Evolutionary conservation across 179 eudicot species (phyloP).

Genomic region (Beta corolliflora): DNA sequence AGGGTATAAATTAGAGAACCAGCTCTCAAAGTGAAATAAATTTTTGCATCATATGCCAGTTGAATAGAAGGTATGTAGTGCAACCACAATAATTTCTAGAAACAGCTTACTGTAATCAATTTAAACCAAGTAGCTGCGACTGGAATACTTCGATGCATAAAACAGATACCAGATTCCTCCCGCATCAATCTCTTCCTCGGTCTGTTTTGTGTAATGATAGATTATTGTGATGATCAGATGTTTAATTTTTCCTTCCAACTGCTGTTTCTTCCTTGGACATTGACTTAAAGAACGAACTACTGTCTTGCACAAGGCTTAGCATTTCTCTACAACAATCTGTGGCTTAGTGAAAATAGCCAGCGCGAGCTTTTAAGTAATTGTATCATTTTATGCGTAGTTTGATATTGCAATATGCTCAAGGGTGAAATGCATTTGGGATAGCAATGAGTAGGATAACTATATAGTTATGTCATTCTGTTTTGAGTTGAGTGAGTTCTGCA

Average conservation of each 20-base stretch:
- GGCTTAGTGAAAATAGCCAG: no score
- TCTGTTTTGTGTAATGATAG: conserved; percentile 22
- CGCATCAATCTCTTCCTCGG: conserved; percentile 78
- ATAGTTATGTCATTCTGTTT: no score
- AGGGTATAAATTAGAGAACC: conserved; percentile 33
- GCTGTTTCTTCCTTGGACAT: neutral
- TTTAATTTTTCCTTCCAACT: neutral
- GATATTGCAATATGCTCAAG: no score
- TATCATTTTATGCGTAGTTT: no score
- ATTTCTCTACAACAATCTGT: no score
- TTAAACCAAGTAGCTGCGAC: conserved; percentile 80
- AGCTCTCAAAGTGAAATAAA: conserved; percentile 46
- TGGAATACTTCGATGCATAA: conserved; percentile 76
- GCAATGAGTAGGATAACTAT: no score
- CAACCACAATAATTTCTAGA: conserved; percentile 60
- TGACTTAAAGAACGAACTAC: no score
- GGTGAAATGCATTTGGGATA: no score
- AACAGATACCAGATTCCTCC: conserved; percentile 66
- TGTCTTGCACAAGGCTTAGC: no score
- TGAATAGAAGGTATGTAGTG: conserved; percentile 51
- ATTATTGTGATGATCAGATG: neutral
- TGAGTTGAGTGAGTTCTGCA: no score
- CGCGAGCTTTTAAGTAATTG: no score
- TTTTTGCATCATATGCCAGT: conserved; percentile 52
- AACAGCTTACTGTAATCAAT: conserved; percentile 66